Base-by-base conservation (phyloP, 192 early-diverging fungal genomes). In the Geranomyces variabilis region DNA sequence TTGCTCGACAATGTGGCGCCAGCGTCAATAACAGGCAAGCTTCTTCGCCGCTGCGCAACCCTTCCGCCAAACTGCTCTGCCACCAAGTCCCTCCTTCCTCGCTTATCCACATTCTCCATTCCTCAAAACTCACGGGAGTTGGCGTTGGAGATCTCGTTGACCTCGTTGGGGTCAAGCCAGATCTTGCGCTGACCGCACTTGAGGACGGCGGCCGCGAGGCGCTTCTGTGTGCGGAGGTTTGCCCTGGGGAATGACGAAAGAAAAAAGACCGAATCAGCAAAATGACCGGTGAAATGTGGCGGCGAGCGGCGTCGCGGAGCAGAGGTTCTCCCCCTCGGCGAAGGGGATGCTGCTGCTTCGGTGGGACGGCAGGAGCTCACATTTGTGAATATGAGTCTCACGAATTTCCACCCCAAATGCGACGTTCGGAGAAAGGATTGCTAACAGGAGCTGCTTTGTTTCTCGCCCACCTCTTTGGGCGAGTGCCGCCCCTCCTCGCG, bases 101-200 rank as follows among this genome's bases (percentile, higher is more conserved):
- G n/a, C n/a, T 47, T 19, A 12, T 47, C 46, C 46, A 47, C 46
- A 14, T 47, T 47, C 46, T 19, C 46, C 46, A 14, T 19, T 19
- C 19, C 46, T 10, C 36, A 41, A 17, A 5, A 90, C 91, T 90
- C 84, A 92, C 96, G 93, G 79, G 96, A 98, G 91, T 98, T 97
- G 84, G 95, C 96, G 77, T 92, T 94, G 74, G 93, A 83, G 78
- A 98, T 95, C 83, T 95, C 95, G 73, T 83, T 91, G 74, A 89
- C 87, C 88, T 98, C 95, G 83, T 93, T 94, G 68, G 96, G 96
- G 88, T 98, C 96, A 62, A 98, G 85, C 96, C 96, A 98, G 79
- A 98, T 87, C 90, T 98, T 98, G 80, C 96, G 88, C 90, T 98
- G 64, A 79, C 96, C 96, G 85, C 95, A 97, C 84, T 94, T 93